Conservation (phyloP, 495 filamentous ascomycete genomes). For the Neurospora hispaniola region DNA sequence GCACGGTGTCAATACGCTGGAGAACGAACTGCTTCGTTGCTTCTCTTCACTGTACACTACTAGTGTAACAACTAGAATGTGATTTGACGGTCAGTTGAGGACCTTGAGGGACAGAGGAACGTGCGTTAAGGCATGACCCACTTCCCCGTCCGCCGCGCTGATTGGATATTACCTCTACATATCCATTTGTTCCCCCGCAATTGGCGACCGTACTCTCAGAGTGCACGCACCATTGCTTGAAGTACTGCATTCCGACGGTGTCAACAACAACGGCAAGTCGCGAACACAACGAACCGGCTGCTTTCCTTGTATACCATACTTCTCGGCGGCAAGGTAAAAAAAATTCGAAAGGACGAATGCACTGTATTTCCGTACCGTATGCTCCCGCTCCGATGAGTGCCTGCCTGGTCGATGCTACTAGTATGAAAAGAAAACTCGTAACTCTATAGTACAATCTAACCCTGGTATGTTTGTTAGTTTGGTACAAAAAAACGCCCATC, state of each 20-base stretch:
- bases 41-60: too few species aligned
- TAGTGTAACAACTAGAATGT: neutral
- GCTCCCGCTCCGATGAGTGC: neutral
- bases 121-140: neutral
- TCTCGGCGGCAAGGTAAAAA: neutral
- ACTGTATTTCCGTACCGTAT: neutral
- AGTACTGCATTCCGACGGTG: neutral
- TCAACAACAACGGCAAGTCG: neutral
- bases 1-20: neutral
- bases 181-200: neutral
- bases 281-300: neutral
- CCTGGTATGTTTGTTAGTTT: too few species aligned
- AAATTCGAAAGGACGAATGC: neutral
- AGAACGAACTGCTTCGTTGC: neutral
- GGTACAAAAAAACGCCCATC: too few species aligned
- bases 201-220: neutral
- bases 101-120: neutral
- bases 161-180: neutral
- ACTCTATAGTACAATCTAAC: too few species aligned
- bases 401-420: neutral
- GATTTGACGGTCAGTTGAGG: neutral
- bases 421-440: neutral
- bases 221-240: neutral
- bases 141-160: neutral
- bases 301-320: too few species aligned